Conservation (phyloP, 805 yeast species). For the Zygosaccharomyces pseudorouxii region DNA sequence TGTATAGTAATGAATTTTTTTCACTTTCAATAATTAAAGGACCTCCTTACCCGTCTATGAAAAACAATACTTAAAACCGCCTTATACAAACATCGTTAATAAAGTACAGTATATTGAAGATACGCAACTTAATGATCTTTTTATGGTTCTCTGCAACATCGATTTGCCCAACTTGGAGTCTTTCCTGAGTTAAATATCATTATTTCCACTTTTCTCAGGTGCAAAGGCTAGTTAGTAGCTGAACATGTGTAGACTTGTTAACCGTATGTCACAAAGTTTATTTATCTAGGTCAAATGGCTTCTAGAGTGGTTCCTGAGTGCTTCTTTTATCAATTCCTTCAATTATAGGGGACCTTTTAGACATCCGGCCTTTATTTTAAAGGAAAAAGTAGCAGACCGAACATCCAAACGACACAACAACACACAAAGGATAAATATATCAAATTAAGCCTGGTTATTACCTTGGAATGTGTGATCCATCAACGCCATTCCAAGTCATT, state of each 20-base stretch:
- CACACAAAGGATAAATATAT: background rate
- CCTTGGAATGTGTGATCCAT: constrained; percentile 25
- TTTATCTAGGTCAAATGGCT: background rate
- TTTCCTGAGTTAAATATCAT: too few relatives aligned
- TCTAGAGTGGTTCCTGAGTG: background rate
- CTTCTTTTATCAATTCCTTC: background rate
- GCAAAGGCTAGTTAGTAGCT: too few relatives aligned
- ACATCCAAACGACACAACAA: background rate
- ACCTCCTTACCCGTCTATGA: background rate
- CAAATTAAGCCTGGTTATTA: too few relatives aligned
- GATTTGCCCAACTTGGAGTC: too few relatives aligned
- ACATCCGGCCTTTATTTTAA: background rate
- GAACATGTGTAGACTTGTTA: background rate
- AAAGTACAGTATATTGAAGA: background rate
- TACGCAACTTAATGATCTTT: background rate
- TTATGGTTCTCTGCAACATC: background rate
- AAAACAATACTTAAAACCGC: background rate
- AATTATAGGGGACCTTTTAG: background rate
- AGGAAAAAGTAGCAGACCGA: constrained; percentile 1
- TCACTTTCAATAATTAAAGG: background rate
- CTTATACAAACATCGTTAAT: background rate
- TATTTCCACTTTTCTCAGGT: too few relatives aligned
- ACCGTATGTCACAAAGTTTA: background rate
- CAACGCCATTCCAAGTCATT: constrained; percentile 59
- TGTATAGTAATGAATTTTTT: background rate